Percentiles rank a stretch among this genome's conserved stretches.
These are phyloP conservation scores for Xylariaceae sp. DNA, from an alignment of 2,329 filamentous ascomycete genomes.

Conservation along the genomic window DNA sequence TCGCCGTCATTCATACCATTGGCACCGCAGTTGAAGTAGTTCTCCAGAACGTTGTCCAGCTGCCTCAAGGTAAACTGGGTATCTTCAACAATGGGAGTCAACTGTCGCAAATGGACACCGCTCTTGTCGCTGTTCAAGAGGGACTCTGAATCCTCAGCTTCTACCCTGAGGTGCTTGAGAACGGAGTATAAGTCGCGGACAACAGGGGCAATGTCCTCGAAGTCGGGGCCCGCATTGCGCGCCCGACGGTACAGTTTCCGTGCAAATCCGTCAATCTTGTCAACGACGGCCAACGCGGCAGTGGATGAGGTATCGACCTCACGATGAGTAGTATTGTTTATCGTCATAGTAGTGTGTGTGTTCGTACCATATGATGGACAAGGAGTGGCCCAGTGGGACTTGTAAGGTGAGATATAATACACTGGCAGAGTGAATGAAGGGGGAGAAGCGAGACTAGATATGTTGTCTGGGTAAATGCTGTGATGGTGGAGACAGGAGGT, in stretches of 20 bases:
- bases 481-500: not conserved
- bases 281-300: conserved; percentile 40
- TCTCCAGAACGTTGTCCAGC: conserved; percentile 49
- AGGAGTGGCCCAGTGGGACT: not conserved
- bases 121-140: conserved; percentile 43
- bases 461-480: not conserved
- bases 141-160: conserved; percentile 53
- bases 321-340: not conserved
- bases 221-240: conserved; percentile 44
- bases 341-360: conserved; percentile 10
- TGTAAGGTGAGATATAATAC: not conserved
- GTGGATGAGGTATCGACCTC: conserved; percentile 7
- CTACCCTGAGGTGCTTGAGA: conserved; percentile 53
- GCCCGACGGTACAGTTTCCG: conserved; percentile 51
- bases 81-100: conserved; percentile 49
- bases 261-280: conserved; percentile 51
- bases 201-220: conserved; percentile 45
- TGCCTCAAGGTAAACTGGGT: conserved; percentile 51
- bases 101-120: conserved; percentile 44
- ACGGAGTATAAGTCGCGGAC: conserved; percentile 51
- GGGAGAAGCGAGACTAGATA: not conserved
- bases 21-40: conserved; percentile 32
- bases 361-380: not conserved
- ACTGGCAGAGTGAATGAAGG: not conserved
- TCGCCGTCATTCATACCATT: conserved; percentile 31